phyloP scores from a whole-genome alignment of 495 filamentous ascomycete species.

The Lasiosphaeria hispida region DNA sequence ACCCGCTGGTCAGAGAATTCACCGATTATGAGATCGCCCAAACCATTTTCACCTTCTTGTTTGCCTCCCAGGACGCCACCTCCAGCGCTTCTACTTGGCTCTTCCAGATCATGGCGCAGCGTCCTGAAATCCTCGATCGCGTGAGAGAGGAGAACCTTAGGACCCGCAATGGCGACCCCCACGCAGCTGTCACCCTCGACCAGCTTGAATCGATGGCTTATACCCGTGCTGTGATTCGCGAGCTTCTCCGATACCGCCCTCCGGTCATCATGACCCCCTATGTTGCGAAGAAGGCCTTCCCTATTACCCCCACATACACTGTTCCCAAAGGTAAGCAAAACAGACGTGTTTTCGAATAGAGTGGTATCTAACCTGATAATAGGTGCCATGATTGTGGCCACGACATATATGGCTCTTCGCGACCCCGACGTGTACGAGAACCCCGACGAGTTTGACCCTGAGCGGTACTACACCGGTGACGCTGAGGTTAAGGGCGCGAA shows the following conservation, averaged over 20 bases:
- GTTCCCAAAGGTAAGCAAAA: conserved; percentile 67
- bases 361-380: not conserved
- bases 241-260: conserved; percentile 91
- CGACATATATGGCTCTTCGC: conserved; percentile 84
- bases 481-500: conserved; percentile 85
- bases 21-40: conserved; percentile 89
- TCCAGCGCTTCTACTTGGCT: conserved; percentile 91
- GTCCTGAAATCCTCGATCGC: conserved; percentile 84
- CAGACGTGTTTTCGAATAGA: conserved; percentile 25
- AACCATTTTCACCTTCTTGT: conserved; percentile 96
- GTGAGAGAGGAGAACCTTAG: conserved; percentile 88
- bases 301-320: conserved; percentile 82
- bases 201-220: conserved; percentile 85
- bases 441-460: conserved; percentile 85
- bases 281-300: conserved; percentile 91
- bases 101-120: conserved; percentile 92
- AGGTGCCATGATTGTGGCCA: conserved; percentile 87
- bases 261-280: conserved; percentile 99
- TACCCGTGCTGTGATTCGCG: conserved; percentile 89
- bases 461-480: conserved; percentile 87
- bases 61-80: conserved; percentile 96
- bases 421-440: conserved; percentile 91
- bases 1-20: conserved; percentile 79
- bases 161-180: conserved; percentile 72
- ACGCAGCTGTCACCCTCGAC: conserved; percentile 71